These are phyloP conservation scores for Bolboschoenus planiculmis DNA, from an alignment of 176 grass and related monocot species.

Conservation along the genomic window DNA sequence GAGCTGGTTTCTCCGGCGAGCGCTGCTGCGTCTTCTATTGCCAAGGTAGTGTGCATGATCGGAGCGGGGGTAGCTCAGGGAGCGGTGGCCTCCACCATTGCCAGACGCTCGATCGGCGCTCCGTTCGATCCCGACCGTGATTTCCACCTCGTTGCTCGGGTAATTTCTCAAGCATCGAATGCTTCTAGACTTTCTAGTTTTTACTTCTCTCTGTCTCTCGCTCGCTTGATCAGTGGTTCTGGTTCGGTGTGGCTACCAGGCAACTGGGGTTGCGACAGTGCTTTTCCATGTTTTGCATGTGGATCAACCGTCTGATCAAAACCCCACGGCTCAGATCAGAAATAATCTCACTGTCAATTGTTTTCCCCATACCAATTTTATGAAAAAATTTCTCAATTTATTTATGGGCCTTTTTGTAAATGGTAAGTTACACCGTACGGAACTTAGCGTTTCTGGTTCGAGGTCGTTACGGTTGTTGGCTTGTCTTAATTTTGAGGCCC, in stretches of 20 bases:
- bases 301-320: not conserved
- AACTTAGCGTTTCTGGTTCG: not conserved
- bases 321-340: not conserved
- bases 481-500: not conserved
- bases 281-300: not conserved
- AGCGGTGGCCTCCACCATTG: constrained; percentile 45
- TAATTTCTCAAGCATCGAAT: constrained; percentile 16
- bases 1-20: constrained; percentile 12
- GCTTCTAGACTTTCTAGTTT: constrained; percentile 1
- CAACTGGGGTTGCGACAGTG: not conserved
- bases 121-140: constrained; percentile 42
- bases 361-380: not conserved
- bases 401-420: not conserved
- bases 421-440: not conserved
- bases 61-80: constrained; percentile 43
- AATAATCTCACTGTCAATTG: not conserved
- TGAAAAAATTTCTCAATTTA: not conserved
- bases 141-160: constrained; percentile 40
- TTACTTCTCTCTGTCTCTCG: not conserved
- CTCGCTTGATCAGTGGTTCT: not conserved
- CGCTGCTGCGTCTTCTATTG: not conserved
- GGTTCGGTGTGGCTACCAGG: not conserved
- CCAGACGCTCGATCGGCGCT: constrained; percentile 37
- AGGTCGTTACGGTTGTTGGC: not conserved
- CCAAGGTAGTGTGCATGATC: constrained; percentile 11